Percentiles rank a stretch among this genome's conserved stretches.
phyloP scores from a whole-genome alignment of 2,329 filamentous ascomycete species.

The Aspergillus texensis region DNA sequence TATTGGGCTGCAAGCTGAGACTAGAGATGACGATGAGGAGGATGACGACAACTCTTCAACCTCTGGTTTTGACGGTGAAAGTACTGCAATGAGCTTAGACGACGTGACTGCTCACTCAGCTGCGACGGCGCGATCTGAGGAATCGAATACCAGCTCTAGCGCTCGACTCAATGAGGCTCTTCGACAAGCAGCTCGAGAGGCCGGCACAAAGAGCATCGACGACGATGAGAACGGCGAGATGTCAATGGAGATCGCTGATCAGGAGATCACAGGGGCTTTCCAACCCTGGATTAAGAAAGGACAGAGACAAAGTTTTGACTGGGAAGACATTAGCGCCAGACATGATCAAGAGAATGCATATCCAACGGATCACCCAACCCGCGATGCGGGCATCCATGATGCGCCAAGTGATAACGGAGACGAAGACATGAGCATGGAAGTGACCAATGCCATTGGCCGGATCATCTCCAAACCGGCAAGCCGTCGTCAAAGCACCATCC shows the following conservation, averaged over 20 bases:
- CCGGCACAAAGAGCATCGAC: slow-evolving; percentile 71
- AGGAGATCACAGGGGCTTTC: slow-evolving; percentile 55
- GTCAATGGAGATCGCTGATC: slow-evolving; percentile 77
- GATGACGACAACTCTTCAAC: slow-evolving; percentile 48
- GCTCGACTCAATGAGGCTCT: slow-evolving; percentile 76
- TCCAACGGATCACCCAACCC: slow-evolving; percentile 28
- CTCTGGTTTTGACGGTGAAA: slow-evolving; percentile 63
- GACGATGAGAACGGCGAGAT: slow-evolving; percentile 67
- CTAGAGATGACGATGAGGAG: slow-evolving; percentile 48
- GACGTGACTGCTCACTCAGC: slow-evolving; percentile 72
- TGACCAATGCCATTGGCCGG: slow-evolving; percentile 78
- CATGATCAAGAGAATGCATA: slow-evolving; percentile 51
- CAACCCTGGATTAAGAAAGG: slow-evolving; percentile 52
- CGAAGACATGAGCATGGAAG: slow-evolving; percentile 89
- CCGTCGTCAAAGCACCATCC: slow-evolving; percentile 38
- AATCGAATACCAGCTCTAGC: slow-evolving; percentile 64
- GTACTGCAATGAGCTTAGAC: slow-evolving; percentile 81
- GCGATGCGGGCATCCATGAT: slow-evolving; percentile 16
- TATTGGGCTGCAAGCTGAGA: slow-evolving; percentile 38
- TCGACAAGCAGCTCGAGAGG: slow-evolving; percentile 71
- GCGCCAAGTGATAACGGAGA: slow-evolving; percentile 50
- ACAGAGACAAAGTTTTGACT: slow-evolving; percentile 44
- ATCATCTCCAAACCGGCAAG: slow-evolving; percentile 62
- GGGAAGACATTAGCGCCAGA: slow-evolving; percentile 45
- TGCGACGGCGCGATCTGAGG: slow-evolving; percentile 61